These are phyloP conservation scores for Eucalyptus guilfoylei DNA, from an alignment of 345 rosid species.

Conservation along the genomic window DNA sequence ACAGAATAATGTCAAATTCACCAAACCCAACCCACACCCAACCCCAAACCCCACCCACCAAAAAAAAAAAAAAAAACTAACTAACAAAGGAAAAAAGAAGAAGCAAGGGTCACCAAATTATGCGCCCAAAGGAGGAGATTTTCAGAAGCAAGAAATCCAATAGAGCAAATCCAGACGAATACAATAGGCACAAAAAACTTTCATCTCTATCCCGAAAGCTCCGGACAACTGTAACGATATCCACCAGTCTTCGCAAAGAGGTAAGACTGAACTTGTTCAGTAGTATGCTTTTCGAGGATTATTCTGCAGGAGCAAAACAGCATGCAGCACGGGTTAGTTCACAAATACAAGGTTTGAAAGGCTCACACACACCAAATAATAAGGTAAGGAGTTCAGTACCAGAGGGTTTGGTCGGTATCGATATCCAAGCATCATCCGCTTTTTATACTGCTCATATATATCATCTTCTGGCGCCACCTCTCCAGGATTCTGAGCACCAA, in stretches of 20 bases:
- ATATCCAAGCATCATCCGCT: slow-evolving; percentile 99
- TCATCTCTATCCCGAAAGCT: neutral
- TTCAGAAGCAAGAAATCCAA: neutral
- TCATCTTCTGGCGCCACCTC: slow-evolving; percentile 90
- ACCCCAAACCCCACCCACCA: neutral
- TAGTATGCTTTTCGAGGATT: slow-evolving; percentile 70
- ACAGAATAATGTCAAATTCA: neutral
- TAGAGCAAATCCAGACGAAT: neutral
- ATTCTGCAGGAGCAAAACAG: slow-evolving; percentile 15
- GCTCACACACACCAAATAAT: neutral
- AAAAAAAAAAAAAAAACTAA: neutral
- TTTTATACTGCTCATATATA: slow-evolving; percentile 97
- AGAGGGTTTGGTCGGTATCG: slow-evolving; percentile 90
- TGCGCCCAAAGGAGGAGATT: neutral
- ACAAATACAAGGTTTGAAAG: neutral
- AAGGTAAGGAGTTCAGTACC: slow-evolving; percentile 22
- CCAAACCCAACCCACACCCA: neutral
- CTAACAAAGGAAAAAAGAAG: neutral
- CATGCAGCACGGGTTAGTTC: neutral
- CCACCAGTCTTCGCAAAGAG: neutral
- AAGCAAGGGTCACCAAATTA: neutral
- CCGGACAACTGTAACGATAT: neutral
- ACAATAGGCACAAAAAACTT: neutral
- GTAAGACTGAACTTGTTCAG: neutral
- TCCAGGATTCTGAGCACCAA: slow-evolving; percentile 90